Percentiles rank a stretch among this genome's conserved stretches.
Conservation (phyloP, 225 moss, liverwort and hornwort genomes). For the Physcomitrellopsis africana region DNA sequence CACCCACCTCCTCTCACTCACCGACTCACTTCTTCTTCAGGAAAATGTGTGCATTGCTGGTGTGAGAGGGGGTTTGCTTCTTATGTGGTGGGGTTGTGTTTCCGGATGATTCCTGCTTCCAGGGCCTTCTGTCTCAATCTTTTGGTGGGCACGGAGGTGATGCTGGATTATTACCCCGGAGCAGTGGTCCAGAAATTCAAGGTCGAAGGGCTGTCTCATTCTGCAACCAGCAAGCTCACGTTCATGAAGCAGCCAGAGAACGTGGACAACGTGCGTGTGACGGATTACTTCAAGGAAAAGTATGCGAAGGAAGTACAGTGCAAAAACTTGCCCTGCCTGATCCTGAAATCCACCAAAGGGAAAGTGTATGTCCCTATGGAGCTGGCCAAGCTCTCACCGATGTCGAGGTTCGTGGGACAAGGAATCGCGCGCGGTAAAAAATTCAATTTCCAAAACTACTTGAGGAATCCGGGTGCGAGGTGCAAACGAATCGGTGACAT, state of each 20-base stretch:
- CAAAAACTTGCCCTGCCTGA: conserved; percentile 42
- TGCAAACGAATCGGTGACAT: conserved; percentile 34
- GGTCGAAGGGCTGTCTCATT: conserved; percentile 39
- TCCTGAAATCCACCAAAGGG: conserved; percentile 38
- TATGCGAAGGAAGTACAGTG: conserved; percentile 41
- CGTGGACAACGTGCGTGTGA: not conserved
- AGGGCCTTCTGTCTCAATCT: conserved; percentile 41
- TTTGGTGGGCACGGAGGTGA: conserved; percentile 36
- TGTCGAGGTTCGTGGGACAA: conserved; percentile 34
- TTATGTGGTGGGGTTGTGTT: not conserved
- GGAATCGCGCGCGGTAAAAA: conserved; percentile 20
- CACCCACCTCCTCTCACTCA: not conserved
- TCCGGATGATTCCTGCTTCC: not conserved
- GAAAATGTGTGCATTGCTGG: no score
- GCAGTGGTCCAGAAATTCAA: conserved; percentile 38
- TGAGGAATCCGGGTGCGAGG: conserved; percentile 38
- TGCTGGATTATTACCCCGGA: conserved; percentile 45
- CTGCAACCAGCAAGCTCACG: conserved; percentile 33
- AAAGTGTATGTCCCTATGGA: conserved; percentile 50
- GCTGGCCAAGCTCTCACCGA: conserved; percentile 34
- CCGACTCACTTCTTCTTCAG: no score
- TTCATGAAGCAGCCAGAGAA: conserved; percentile 42
- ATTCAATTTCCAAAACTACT: conserved; percentile 23
- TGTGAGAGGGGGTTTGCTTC: no score
- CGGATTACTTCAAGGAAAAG: conserved; percentile 37